phyloP scores from a whole-genome alignment of 1,284 basidiomycete genomes.

The Tylopilus orsonianus region DNA sequence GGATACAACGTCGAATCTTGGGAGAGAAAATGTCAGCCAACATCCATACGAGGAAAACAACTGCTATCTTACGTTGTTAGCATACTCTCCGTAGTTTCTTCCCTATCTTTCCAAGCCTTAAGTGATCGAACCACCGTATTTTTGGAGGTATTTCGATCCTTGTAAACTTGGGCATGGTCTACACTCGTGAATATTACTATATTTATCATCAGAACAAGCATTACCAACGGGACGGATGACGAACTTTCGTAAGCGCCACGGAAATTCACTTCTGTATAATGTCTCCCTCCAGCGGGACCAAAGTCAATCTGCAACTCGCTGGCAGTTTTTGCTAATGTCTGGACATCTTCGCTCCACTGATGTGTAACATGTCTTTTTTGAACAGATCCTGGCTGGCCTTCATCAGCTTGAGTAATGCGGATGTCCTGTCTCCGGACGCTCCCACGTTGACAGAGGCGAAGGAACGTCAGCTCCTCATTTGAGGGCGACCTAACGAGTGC shows the following conservation, averaged over 20 bases:
- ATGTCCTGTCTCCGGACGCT: slow-evolving; percentile 47
- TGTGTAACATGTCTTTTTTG: slow-evolving; percentile 15
- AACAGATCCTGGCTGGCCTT: slow-evolving; percentile 1
- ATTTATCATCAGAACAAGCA: slow-evolving; percentile 9
- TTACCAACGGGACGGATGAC: background rate
- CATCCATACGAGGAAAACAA: background rate
- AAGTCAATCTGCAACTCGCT: slow-evolving; percentile 36
- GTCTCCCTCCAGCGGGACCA: slow-evolving; percentile 46
- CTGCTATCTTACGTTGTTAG: slow-evolving; percentile 47
- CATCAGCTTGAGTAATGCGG: slow-evolving; percentile 13
- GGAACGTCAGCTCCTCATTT: slow-evolving; percentile 37
- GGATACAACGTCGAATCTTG: slow-evolving; percentile 63
- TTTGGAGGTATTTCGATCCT: slow-evolving; percentile 41
- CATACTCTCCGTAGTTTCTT: slow-evolving; percentile 48
- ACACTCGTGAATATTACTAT: slow-evolving; percentile 42
- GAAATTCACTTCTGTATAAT: slow-evolving; percentile 49
- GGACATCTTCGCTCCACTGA: slow-evolving; percentile 45
- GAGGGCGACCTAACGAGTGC: slow-evolving; percentile 42
- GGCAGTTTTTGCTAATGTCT: slow-evolving; percentile 36
- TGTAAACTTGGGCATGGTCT: slow-evolving; percentile 31
- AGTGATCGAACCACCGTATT: slow-evolving; percentile 53
- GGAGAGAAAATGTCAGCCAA: slow-evolving; percentile 3
- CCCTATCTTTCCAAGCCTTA: slow-evolving; percentile 51
- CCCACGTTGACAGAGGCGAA: slow-evolving; percentile 52
- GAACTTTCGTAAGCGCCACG: slow-evolving; percentile 51